A percentile compares a stretch with the other conserved stretches of the same genome.
phyloP scores from a whole-genome alignment of 2,329 filamentous ascomycete genomes.

The Cladophialophora yegresii region DNA sequence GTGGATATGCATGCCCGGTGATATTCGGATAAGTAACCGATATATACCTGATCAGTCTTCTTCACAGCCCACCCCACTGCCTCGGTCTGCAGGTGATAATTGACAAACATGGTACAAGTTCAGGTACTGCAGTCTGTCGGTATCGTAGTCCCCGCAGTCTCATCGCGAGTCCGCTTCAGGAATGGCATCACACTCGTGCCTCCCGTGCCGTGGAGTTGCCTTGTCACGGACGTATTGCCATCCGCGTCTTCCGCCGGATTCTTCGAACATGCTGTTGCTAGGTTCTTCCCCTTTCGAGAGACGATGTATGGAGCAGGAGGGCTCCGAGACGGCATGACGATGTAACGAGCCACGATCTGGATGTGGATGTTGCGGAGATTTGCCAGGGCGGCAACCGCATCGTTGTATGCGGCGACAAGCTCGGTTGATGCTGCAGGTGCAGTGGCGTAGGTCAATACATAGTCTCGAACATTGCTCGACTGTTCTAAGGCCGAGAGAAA shows the following conservation, averaged over 20 bases:
- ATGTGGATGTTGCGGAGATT: constrained; percentile 56
- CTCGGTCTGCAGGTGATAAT: neutral
- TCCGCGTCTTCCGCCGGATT: constrained; percentile 28
- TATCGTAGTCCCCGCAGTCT: constrained; percentile 41
- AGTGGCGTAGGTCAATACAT: constrained; percentile 41
- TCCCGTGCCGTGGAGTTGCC: constrained; percentile 53
- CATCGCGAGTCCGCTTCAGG: constrained; percentile 55
- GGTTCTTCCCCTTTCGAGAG: constrained; percentile 40
- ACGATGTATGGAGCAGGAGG: constrained; percentile 26
- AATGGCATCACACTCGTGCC: constrained; percentile 58
- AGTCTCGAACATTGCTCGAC: constrained; percentile 51
- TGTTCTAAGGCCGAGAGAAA: constrained; percentile 53
- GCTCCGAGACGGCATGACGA: constrained; percentile 49
- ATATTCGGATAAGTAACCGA: neutral
- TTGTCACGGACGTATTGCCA: constrained; percentile 36
- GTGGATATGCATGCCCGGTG: neutral
- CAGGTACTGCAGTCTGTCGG: neutral
- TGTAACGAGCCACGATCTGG: constrained; percentile 56
- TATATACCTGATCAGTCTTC: neutral
- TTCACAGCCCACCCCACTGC: too few relatives aligned
- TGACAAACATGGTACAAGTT: neutral
- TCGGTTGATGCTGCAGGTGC: constrained; percentile 39
- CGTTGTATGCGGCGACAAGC: constrained; percentile 36
- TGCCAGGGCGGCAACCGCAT: constrained; percentile 40
- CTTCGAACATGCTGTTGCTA: constrained; percentile 51